phyloP scores from a whole-genome alignment of 768 basidiomycete genomes.

The Kwoniella sp. region DNA sequence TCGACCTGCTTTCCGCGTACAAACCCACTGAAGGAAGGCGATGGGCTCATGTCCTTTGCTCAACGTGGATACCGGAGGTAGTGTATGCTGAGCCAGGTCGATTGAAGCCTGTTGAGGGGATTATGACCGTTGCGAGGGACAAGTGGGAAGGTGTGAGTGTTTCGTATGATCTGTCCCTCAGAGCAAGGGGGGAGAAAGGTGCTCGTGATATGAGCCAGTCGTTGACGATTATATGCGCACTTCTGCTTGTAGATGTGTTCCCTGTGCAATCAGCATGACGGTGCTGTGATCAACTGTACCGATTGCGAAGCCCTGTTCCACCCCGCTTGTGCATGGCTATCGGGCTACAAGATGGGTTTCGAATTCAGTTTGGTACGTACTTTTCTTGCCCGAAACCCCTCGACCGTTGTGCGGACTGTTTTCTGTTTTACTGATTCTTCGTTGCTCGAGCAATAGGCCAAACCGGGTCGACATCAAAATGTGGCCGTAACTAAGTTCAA shows the following conservation, averaged over 20 bases:
- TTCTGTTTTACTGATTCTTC: background rate
- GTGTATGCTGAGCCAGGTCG: slow-evolving; percentile 72
- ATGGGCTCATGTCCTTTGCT: slow-evolving; percentile 89
- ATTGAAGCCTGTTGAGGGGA: slow-evolving; percentile 80
- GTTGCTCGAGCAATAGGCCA: slow-evolving; percentile 62
- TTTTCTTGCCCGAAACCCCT: slow-evolving; percentile 22
- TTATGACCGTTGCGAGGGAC: slow-evolving; percentile 68
- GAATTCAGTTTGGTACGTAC: slow-evolving; percentile 77
- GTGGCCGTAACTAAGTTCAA: slow-evolving; percentile 70
- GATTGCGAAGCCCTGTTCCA: slow-evolving; percentile 83
- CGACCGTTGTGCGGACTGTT: background rate
- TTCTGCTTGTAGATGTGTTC: slow-evolving; percentile 73
- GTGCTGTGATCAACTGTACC: slow-evolving; percentile 78
- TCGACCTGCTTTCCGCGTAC: slow-evolving; percentile 66
- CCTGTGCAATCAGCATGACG: slow-evolving; percentile 69
- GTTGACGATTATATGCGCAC: no score
- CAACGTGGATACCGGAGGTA: slow-evolving; percentile 84
- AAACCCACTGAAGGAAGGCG: slow-evolving; percentile 92
- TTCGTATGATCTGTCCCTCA: no score
- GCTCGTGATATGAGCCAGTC: no score
- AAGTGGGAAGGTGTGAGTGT: slow-evolving; percentile 73
- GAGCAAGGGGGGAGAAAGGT: no score
- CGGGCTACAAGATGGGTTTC: slow-evolving; percentile 84
- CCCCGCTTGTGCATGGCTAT: slow-evolving; percentile 83
- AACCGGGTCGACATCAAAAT: slow-evolving; percentile 71